These are phyloP conservation scores for Yamadazyma kanchanaburiensis DNA, from an alignment of 1,139 yeast species.

Conservation along the genomic window DNA sequence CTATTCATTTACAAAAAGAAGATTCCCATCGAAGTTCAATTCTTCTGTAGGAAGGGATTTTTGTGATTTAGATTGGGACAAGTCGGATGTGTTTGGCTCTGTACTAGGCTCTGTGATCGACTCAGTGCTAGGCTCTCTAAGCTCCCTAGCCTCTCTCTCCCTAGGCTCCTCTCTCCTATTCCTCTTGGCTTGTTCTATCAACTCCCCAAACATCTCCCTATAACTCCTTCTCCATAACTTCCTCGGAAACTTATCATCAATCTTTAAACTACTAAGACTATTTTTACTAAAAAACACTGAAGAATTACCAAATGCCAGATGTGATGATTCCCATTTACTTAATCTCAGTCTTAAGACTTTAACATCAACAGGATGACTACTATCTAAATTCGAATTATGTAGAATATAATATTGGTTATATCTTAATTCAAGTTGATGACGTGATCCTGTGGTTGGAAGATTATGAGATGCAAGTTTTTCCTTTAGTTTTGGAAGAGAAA, in stretches of 20 bases:
- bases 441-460: constrained; percentile 60
- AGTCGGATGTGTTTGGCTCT: too few species aligned
- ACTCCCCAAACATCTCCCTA: constrained; percentile 46
- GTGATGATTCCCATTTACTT: constrained; percentile 65
- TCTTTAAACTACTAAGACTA: constrained; percentile 21
- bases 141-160: not conserved
- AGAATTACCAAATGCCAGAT: constrained; percentile 25
- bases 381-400: constrained; percentile 82
- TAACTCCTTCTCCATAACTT: constrained; percentile 51
- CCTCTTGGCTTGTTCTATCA: constrained; percentile 52
- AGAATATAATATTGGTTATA: constrained; percentile 76
- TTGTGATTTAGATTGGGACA: too few species aligned
- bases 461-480: constrained; percentile 54
- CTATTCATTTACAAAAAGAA: too few species aligned
- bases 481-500: constrained; percentile 60
- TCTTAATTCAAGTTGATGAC: constrained; percentile 63
- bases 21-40: too few species aligned
- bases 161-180: too few species aligned
- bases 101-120: too few species aligned
- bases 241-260: constrained; percentile 40
- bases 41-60: too few species aligned
- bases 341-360: constrained; percentile 53
- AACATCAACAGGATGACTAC: constrained; percentile 62
- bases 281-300: constrained; percentile 20
- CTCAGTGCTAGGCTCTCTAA: constrained; percentile 10